phyloP scores from a whole-genome alignment of 805 yeast species.

The Clavispora fructus region DNA sequence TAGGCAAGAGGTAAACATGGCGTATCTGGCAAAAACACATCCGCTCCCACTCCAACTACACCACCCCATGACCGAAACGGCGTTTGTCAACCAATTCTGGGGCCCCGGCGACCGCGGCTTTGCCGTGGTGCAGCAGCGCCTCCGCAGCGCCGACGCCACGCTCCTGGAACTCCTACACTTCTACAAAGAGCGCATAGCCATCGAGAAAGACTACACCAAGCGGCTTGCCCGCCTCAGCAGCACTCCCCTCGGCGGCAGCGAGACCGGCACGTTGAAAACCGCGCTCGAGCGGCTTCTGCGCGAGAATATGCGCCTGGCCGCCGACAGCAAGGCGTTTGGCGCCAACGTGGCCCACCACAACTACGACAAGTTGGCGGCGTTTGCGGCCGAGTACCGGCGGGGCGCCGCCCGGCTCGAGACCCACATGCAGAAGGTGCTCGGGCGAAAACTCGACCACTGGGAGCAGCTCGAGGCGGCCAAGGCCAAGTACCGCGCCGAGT shows the following conservation, averaged over 20 bases:
- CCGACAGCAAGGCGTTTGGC: conserved; percentile 52
- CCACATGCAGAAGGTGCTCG: conserved; percentile 50
- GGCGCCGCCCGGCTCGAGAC: conserved; percentile 53
- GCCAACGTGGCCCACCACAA: conserved; percentile 44
- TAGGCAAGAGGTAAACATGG: conserved; percentile 9
- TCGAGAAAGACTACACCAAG: conserved; percentile 71
- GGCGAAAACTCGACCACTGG: conserved; percentile 37
- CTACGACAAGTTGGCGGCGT: conserved; percentile 47
- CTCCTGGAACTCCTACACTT: conserved; percentile 31
- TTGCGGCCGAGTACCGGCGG: conserved; percentile 46
- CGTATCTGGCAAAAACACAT: neutral
- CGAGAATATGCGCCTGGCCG: conserved; percentile 57
- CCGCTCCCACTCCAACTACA: neutral
- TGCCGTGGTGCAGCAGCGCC: conserved; percentile 46
- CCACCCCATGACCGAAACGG: conserved; percentile 12
- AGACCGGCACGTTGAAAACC: conserved; percentile 53
- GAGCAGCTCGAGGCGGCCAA: conserved; percentile 35
- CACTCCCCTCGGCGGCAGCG: conserved; percentile 46
- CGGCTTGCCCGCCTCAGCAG: conserved; percentile 46
- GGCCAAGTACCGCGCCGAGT: conserved; percentile 51
- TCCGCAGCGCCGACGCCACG: conserved; percentile 57
- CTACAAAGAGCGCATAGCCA: conserved; percentile 41
- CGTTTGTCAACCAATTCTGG: conserved; percentile 48
- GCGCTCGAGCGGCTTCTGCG: conserved; percentile 53
- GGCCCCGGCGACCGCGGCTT: conserved; percentile 68